A percentile compares a stretch with the other conserved stretches of the same genome.
Evolutionary conservation across 495 filamentous ascomycete species (phyloP).

Genomic region (Ascobolus immersus): DNA sequence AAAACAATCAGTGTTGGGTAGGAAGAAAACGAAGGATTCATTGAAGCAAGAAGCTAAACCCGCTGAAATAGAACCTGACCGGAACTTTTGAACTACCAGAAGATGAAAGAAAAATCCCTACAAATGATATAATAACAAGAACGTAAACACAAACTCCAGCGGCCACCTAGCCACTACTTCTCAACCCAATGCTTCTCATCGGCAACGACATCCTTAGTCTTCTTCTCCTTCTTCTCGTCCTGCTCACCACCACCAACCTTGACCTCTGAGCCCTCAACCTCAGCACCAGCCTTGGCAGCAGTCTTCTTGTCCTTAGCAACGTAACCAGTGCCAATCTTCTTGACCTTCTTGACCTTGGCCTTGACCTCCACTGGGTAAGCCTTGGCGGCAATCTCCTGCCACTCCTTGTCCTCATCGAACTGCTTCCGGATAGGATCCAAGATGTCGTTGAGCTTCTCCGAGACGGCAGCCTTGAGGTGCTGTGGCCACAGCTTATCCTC

Average conservation of each 20-base stretch:
- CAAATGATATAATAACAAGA: too few species aligned
- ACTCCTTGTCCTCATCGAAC: conserved; percentile 44
- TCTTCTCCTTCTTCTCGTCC: too few species aligned
- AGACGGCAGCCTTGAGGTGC: conserved; percentile 52
- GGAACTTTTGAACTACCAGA: too few species aligned
- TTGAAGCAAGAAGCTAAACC: too few species aligned
- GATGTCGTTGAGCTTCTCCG: conserved; percentile 39
- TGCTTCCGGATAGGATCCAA: conserved; percentile 49
- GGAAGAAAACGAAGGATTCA: too few species aligned
- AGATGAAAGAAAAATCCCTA: too few species aligned
- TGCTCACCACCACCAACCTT: not conserved
- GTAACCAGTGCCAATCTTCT: conserved; percentile 35
- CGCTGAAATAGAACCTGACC: too few species aligned
- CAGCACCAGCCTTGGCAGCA: not conserved
- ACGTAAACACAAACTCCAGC: too few species aligned
- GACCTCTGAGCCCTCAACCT: not conserved
- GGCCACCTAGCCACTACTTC: too few species aligned
- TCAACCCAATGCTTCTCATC: too few species aligned
- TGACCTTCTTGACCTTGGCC: conserved; percentile 60
- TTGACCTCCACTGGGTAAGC: conserved; percentile 57
- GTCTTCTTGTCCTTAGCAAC: conserved; percentile 12
- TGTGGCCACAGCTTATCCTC: conserved; percentile 69
- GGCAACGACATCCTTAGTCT: too few species aligned
- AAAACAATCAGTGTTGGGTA: too few species aligned
- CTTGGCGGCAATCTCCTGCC: conserved; percentile 53